phyloP scores from a whole-genome alignment of 1,284 basidiomycete species.

The Cutaneotrichosporon curvatum region DNA sequence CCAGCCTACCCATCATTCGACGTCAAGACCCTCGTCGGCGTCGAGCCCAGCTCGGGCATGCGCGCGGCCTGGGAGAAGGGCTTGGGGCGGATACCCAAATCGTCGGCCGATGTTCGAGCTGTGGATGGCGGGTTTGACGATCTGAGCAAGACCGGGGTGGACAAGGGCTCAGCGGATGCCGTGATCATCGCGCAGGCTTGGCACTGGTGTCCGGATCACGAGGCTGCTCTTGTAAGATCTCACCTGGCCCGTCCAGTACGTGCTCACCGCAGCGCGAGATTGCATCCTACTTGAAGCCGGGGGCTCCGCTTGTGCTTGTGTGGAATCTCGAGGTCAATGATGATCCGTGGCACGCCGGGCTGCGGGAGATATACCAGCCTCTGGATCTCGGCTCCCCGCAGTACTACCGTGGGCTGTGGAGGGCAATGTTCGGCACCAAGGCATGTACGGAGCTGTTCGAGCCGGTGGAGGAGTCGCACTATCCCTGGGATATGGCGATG shows the following conservation, averaged over 20 bases:
- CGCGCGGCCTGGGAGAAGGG: constrained; percentile 34
- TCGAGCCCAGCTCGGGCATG: constrained; percentile 49
- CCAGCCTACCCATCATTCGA: constrained; percentile 33
- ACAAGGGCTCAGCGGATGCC: constrained; percentile 32
- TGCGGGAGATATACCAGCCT: constrained; percentile 30
- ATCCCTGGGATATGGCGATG: constrained; percentile 24
- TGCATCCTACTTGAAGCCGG: constrained; percentile 41
- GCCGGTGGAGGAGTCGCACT: constrained; percentile 17
- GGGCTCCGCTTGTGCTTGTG: constrained; percentile 38
- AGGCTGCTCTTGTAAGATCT: constrained; percentile 36
- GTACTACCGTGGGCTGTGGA: constrained; percentile 38
- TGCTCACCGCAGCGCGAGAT: constrained; percentile 29
- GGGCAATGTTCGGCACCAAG: constrained; percentile 26
- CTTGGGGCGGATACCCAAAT: constrained; percentile 8
- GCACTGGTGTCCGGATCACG: constrained; percentile 45
- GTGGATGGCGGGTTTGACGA: constrained; percentile 46
- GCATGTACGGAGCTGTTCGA: constrained; percentile 33
- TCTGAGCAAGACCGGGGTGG: constrained; percentile 27
- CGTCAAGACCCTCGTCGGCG: constrained; percentile 33
- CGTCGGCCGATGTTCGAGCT: constrained; percentile 1
- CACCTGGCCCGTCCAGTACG: constrained; percentile 2
- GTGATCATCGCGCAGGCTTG: constrained; percentile 45
- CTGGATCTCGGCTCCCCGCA: constrained; percentile 38
- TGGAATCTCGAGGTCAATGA: constrained; percentile 41
- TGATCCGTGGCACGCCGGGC: constrained; percentile 16